Conservation (phyloP, 306 rosid genomes). For the Ochetophila trinervis region DNA sequence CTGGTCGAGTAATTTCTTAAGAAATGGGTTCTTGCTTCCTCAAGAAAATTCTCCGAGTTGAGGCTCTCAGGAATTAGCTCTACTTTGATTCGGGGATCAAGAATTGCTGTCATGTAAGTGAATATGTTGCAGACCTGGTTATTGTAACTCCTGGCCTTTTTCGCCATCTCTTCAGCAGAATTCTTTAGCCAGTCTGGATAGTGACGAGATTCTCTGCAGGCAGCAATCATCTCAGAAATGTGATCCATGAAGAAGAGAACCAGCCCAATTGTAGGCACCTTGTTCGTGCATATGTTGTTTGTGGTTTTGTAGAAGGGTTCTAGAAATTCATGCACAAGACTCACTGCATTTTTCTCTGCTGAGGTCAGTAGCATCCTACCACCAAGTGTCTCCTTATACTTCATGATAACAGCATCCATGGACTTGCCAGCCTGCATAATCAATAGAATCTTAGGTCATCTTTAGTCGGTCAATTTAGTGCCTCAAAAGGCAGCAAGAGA, state of each 20-base stretch:
- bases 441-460: slow-evolving; percentile 17
- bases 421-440: slow-evolving; percentile 78
- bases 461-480: slow-evolving; percentile 6
- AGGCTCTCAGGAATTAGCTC: slow-evolving; percentile 90
- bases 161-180: slow-evolving; percentile 90
- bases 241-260: slow-evolving; percentile 98
- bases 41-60: slow-evolving; percentile 59
- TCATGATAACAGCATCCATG: slow-evolving; percentile 71
- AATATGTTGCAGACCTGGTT: slow-evolving; percentile 80
- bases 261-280: slow-evolving; percentile 78
- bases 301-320: slow-evolving; percentile 95
- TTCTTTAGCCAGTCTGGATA: slow-evolving; percentile 82
- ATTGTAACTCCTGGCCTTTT: slow-evolving; percentile 63
- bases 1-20: slow-evolving; percentile 62
- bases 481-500: too few relatives aligned
- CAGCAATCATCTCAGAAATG: slow-evolving; percentile 74
- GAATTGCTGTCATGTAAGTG: slow-evolving; percentile 85
- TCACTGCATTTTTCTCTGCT: slow-evolving; percentile 65
- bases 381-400: slow-evolving; percentile 67
- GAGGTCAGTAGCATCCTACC: slow-evolving; percentile 61
- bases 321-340: slow-evolving; percentile 72
- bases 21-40: slow-evolving; percentile 85
- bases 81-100: slow-evolving; percentile 91
- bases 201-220: slow-evolving; percentile 76
- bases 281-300: slow-evolving; percentile 81